Base-by-base conservation (phyloP, 2,329 filamentous ascomycete genomes). In the Akanthomyces dipterigenus region DNA sequence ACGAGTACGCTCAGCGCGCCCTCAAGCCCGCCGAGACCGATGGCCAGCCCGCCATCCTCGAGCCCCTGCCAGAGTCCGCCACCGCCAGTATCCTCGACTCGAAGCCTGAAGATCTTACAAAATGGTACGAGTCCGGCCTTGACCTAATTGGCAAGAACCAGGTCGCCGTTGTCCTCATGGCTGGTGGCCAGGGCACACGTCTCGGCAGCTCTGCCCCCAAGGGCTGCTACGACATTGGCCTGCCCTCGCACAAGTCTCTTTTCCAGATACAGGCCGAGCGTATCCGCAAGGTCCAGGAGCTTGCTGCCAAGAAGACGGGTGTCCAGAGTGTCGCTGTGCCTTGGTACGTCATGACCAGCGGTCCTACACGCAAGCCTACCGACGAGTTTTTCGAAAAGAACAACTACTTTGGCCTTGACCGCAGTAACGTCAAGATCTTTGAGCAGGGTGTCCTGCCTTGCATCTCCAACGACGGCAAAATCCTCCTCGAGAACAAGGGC, bases 311-410 rank as follows among this genome's bases (percentile, higher is more conserved):
- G 74, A 86, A 88, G 72, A 80, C 84, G 59, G 83, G 83, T 62
- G 66, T 66, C 18, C 66, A 77, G 63, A 79, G 79, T 54, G 85
- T 86, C 48, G 80, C 88, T 36, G 87, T 98, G 46, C 95, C 95
- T 14, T 99, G 95, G 95, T 99, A 99, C 78, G 91, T 99, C 76
- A 99, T 99, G 95, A 99, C 95, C 70, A 96, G 91, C 70, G 95
- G 95, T 5, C 95, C 95, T 50, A 99, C 95, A 8, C 86, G 93
- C 67, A 86, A 86, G 64, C 91, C 93, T 45, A 99, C 95, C n/a
- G 90, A 96, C 80, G 81, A 89, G 64, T 99, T 95, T 80, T 98
- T 99, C 76, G 79, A 89, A 73, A 82, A 96, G 76, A 83, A 98
- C 80, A 84, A 85, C 62, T 98, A 92, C 81, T 99, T 99, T 74